phyloP scores from a whole-genome alignment of 805 yeast species.

The Zygoascus flipseniorum region DNA sequence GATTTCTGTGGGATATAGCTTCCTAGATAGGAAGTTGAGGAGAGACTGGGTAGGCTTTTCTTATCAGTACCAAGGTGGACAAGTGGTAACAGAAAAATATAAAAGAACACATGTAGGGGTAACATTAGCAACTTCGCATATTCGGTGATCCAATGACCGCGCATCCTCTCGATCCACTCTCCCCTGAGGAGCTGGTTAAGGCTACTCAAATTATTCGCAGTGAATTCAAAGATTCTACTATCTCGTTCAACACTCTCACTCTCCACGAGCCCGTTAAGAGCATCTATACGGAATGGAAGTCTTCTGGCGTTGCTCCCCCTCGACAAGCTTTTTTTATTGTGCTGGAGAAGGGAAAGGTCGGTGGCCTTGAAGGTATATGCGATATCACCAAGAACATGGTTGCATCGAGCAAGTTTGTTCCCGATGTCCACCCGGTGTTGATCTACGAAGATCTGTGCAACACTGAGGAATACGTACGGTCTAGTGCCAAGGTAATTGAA shows the following conservation, averaged over 20 bases:
- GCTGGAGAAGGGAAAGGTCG: conserved; percentile 48
- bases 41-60: background rate
- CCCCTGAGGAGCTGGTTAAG: conserved; percentile 52
- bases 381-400: conserved; percentile 44
- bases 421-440: conserved; percentile 66
- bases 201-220: conserved; percentile 46
- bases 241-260: conserved; percentile 61
- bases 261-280: conserved; percentile 65
- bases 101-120: too few species aligned
- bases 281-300: conserved; percentile 43
- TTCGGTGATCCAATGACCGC: background rate
- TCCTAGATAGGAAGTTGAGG: background rate
- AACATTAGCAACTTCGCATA: too few species aligned
- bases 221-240: conserved; percentile 34
- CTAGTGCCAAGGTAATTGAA: conserved; percentile 62
- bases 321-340: conserved; percentile 61
- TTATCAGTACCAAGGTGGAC: background rate
- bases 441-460: conserved; percentile 57
- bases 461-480: conserved; percentile 58
- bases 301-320: conserved; percentile 40
- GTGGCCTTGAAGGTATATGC: conserved; percentile 65
- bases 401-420: conserved; percentile 39
- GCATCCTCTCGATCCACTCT: conserved; percentile 38
- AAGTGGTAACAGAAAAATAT: too few species aligned
- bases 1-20: background rate